A percentile compares a stretch with the other conserved stretches of the same genome.
Conservation (phyloP, 2,329 filamentous ascomycete species). For the Mycosphaerella sp. region DNA sequence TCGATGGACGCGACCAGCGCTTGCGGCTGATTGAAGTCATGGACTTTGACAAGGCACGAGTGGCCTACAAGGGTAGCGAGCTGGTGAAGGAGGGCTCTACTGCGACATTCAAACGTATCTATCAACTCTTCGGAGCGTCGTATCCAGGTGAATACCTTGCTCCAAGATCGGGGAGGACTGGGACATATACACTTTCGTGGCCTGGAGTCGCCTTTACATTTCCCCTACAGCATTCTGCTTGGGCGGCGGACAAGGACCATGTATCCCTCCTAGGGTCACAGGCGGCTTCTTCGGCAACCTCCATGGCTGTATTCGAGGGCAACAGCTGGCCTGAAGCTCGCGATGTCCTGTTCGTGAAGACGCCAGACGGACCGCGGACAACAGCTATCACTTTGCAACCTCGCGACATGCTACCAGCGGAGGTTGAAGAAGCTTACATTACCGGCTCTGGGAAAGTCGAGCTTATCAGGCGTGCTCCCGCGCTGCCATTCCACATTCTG, state of each 20-base stretch:
- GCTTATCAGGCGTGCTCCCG: constrained; percentile 65
- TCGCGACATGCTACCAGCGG: constrained; percentile 77
- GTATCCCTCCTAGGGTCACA: constrained; percentile 78
- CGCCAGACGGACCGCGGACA: constrained; percentile 67
- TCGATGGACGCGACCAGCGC: constrained; percentile 89
- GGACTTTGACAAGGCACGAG: constrained; percentile 78
- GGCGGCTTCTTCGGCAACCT: constrained; percentile 67
- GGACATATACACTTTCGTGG: constrained; percentile 87
- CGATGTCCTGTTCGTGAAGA: constrained; percentile 66
- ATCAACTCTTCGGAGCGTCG: constrained; percentile 89
- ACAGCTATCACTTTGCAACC: constrained; percentile 62
- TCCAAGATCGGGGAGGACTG: constrained; percentile 52
- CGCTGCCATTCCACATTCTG: constrained; percentile 60
- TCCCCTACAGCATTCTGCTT: constrained; percentile 65
- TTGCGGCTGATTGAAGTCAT: constrained; percentile 84
- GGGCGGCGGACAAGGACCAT: constrained; percentile 71
- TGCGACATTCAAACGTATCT: constrained; percentile 48
- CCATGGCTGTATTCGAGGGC: constrained; percentile 87
- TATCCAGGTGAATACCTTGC: constrained; percentile 89
- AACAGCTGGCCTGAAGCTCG: constrained; percentile 85
- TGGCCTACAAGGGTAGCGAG: constrained; percentile 76
- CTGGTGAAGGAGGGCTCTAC: constrained; percentile 56
- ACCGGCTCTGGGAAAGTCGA: constrained; percentile 74
- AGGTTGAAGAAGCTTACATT: constrained; percentile 74
- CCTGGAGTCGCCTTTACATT: constrained; percentile 93